Conservation (phyloP, 345 rosid species). For the Triadica sebifera region DNA sequence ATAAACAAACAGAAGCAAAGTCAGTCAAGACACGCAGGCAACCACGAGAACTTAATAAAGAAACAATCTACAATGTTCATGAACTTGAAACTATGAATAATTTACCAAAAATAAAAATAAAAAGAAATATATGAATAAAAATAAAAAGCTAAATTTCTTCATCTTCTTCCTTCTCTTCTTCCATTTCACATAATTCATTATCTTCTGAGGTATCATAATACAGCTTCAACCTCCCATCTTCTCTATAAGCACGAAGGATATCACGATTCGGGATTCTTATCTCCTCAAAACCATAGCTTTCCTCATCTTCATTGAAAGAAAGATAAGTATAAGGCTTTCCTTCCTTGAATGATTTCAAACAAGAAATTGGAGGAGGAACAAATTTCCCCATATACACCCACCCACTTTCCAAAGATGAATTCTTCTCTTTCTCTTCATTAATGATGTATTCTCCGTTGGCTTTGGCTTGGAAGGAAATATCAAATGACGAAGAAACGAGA, state of each 20-base stretch:
- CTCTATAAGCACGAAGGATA: constrained; percentile 8
- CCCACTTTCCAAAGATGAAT: not conserved
- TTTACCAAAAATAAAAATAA: too few relatives aligned
- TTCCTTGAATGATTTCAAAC: not conserved
- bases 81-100: too few relatives aligned
- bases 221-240: constrained; percentile 3
- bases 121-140: too few relatives aligned
- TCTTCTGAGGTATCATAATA: not conserved
- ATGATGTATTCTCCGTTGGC: not conserved
- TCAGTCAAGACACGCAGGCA: too few relatives aligned
- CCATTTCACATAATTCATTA: not conserved
- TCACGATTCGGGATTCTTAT: constrained; percentile 6
- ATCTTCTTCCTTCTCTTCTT: not conserved
- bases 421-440: not conserved
- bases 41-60: too few relatives aligned
- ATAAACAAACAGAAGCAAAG: too few relatives aligned
- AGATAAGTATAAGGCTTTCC: constrained; percentile 5
- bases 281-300: too few relatives aligned
- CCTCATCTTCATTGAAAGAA: not conserved
- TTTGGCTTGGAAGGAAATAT: too few relatives aligned
- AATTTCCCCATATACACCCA: not conserved
- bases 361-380: constrained; percentile 19
- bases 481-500: not conserved
- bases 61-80: too few relatives aligned
- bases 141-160: not conserved